phyloP scores from a whole-genome alignment of 768 basidiomycete species.

The Lentinula lateritia region DNA sequence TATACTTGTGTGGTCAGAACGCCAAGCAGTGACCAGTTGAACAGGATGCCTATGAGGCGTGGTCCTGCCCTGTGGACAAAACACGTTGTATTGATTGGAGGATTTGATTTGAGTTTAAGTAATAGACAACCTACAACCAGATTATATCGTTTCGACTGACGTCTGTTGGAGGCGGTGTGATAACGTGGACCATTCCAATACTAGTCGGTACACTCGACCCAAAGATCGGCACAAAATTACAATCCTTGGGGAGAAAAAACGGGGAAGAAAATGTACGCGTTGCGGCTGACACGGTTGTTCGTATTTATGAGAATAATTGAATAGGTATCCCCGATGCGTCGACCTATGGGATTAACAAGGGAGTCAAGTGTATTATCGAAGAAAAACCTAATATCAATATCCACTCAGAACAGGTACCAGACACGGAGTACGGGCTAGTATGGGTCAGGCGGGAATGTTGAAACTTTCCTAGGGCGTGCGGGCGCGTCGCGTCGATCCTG shows the following conservation, averaged over 20 bases:
- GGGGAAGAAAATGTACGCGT: neutral
- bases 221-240: neutral
- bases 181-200: neutral
- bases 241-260: neutral
- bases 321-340: neutral
- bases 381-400: neutral
- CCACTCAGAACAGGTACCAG: too few species aligned
- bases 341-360: neutral
- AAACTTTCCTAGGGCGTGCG: too few species aligned
- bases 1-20: constrained; percentile 15
- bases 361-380: neutral
- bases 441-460: too few species aligned
- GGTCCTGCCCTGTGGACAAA: constrained; percentile 10
- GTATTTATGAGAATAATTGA: neutral
- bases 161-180: constrained; percentile 10
- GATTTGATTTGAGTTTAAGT: neutral
- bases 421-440: too few species aligned
- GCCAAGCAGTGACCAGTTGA: constrained; percentile 15
- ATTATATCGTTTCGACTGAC: constrained; percentile 9
- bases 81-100: neutral
- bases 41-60: constrained; percentile 12
- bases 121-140: constrained; percentile 9
- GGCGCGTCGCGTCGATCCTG: too few species aligned
- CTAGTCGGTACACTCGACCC: neutral
- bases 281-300: neutral